A percentile compares a stretch with the other conserved stretches of the same genome.
These are phyloP conservation scores for Dovyalis caffra DNA, from an alignment of 345 rosid genomes.

Conservation along the genomic window DNA sequence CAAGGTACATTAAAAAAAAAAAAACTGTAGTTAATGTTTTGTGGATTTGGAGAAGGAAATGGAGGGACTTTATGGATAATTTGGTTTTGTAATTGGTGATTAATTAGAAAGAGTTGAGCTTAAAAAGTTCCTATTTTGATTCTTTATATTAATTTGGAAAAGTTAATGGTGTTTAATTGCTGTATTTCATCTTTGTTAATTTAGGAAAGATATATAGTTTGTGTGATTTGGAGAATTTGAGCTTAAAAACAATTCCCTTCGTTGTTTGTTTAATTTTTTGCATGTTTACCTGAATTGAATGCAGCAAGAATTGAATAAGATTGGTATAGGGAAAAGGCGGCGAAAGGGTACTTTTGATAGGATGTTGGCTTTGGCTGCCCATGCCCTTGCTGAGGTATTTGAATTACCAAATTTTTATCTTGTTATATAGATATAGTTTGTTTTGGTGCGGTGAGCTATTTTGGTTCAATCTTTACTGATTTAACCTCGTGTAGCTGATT, in stretches of 20 bases:
- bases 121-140: not conserved
- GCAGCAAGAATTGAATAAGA: constrained; percentile 46
- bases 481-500: not conserved
- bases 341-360: constrained; percentile 66
- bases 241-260: not conserved
- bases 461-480: not conserved
- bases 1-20: constrained; percentile 34
- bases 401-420: constrained; percentile 1
- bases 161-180: not conserved
- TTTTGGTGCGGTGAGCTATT: not conserved
- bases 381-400: constrained; percentile 91
- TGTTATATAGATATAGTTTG: not conserved
- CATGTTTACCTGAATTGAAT: constrained; percentile 3
- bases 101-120: not conserved
- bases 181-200: not conserved
- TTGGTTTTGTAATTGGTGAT: not conserved
- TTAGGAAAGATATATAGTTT: not conserved
- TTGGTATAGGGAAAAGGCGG: constrained; percentile 42
- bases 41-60: not conserved
- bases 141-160: not conserved
- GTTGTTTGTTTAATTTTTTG: not conserved
- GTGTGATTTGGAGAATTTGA: not conserved
- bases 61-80: not conserved
- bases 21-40: not conserved
- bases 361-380: constrained; percentile 82